Evolutionary conservation across 352 stramenopile genomes (phyloP), one percentile per base, ranked within the genome.

Genomic region (Phytophthora pistaciae): DNA sequence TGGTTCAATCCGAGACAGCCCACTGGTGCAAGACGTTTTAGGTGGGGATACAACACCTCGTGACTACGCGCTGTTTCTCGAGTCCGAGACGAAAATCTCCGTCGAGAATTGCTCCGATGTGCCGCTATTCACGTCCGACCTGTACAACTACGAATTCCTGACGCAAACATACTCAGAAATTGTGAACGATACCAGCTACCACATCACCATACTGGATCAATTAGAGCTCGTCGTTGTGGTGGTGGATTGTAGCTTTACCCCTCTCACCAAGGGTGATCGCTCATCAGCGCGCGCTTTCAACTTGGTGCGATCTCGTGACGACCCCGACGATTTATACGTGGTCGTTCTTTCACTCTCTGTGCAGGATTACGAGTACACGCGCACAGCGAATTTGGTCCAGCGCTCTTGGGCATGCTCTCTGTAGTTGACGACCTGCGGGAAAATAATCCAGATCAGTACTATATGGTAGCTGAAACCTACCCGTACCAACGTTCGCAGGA

Each of bases 91-190:
- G 29, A 11, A 36, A 36, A 48, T 13, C 5, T 48, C 40, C 5
- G 5, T 48, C 18, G 18, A 20, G 4, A 48, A 48, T 16, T 48
- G 40, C 40, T 16, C 40, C 18, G 11, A 48, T 48, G 40, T 48
- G 40, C 13, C 13, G 18, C 40, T 48, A 8, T 48, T 48, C 18
- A 48, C 13, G 10, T 8, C 40, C 18, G 23, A 68, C 0, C 58
- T 82, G 20, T 84, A 84, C 65, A 54, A 11, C 53, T 16, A 52
- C 5, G n/a, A 20, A 18, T 72, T 70, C 21, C 46, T 77, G 55
- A 57, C 66, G 20, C 23, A 21, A 1, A 33, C 61, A 18, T 77
- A 66, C 49, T 21, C 20, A 4, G 49, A 56, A 7, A 40, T 80
- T 31, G 46, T 68, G 4, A 44, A 27, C 13, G 44, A 69, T 14